Evolutionary conservation across 768 basidiomycete species (phyloP).

Genomic region (Kondoa malvinella): DNA sequence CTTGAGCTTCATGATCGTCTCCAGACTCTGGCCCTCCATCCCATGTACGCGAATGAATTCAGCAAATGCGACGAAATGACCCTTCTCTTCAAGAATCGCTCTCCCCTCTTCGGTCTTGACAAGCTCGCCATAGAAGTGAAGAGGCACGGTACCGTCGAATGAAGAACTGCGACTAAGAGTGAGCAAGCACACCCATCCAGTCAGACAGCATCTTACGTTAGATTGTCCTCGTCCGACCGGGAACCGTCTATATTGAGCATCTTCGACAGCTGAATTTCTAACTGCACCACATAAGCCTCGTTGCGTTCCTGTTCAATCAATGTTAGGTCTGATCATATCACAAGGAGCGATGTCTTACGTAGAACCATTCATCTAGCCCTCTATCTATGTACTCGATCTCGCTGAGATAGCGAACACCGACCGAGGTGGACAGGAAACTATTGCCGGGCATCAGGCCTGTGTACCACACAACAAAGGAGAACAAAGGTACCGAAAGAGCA

Average conservation of each 20-base stretch:
- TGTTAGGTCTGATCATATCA: background rate
- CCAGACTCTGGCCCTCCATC: slow-evolving; percentile 62
- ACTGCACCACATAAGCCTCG: slow-evolving; percentile 75
- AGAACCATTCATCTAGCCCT: slow-evolving; percentile 92
- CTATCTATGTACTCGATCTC: slow-evolving; percentile 81
- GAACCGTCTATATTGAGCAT: slow-evolving; percentile 45
- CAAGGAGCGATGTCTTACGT: slow-evolving; percentile 40
- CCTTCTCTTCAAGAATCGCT: slow-evolving; percentile 71
- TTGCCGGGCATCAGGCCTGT: background rate
- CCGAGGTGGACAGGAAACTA: slow-evolving; percentile 85
- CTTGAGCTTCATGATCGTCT: slow-evolving; percentile 74
- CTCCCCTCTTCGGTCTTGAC: slow-evolving; percentile 91
- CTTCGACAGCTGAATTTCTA: slow-evolving; percentile 76
- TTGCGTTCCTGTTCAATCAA: slow-evolving; percentile 60
- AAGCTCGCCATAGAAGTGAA: slow-evolving; percentile 96
- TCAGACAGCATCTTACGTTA: slow-evolving; percentile 32
- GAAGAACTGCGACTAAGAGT: slow-evolving; percentile 36
- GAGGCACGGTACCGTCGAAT: slow-evolving; percentile 73
- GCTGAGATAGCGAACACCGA: slow-evolving; percentile 81
- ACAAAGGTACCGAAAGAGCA: slow-evolving; percentile 80
- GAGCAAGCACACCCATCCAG: background rate
- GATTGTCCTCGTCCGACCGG: slow-evolving; percentile 51
- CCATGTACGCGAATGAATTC: slow-evolving; percentile 76
- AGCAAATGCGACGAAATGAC: slow-evolving; percentile 77
- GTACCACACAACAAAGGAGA: background rate